Evolutionary conservation across 2,329 filamentous ascomycete species (phyloP).

Genomic region (Graphilbum fragrans): DNA sequence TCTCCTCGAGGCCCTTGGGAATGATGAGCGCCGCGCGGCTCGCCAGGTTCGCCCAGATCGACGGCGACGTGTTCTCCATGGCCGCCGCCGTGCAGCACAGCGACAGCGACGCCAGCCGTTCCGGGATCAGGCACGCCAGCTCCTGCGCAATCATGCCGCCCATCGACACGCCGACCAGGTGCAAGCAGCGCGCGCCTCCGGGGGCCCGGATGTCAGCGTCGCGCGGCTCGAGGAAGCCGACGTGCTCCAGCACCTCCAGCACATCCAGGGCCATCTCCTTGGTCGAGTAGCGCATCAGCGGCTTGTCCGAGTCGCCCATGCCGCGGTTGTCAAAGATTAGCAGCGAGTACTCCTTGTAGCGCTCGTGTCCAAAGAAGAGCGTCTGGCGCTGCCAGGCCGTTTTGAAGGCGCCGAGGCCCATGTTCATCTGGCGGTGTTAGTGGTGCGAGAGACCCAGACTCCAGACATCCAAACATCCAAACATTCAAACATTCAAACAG

Average conservation of each 20-base stretch:
- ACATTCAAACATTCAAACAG: not conserved
- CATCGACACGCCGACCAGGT: slow-evolving; percentile 71
- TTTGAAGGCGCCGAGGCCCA: slow-evolving; percentile 61
- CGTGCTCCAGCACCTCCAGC: slow-evolving; percentile 54
- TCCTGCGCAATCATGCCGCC: slow-evolving; percentile 92
- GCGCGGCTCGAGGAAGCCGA: slow-evolving; percentile 37
- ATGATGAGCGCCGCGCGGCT: slow-evolving; percentile 45
- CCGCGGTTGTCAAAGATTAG: slow-evolving; percentile 77
- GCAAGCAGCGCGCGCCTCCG: slow-evolving; percentile 25
- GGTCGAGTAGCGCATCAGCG: slow-evolving; percentile 65
- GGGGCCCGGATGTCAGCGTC: not conserved
- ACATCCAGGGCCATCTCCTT: slow-evolving; percentile 73
- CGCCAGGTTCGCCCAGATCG: slow-evolving; percentile 48
- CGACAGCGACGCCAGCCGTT: slow-evolving; percentile 40
- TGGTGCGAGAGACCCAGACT: not conserved
- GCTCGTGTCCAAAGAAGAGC: slow-evolving; percentile 65
- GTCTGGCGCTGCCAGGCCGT: slow-evolving; percentile 75
- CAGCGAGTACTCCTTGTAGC: slow-evolving; percentile 54
- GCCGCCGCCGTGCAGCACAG: slow-evolving; percentile 50
- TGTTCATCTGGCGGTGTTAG: slow-evolving; percentile 50
- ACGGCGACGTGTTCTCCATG: slow-evolving; percentile 49
- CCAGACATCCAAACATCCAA: not conserved
- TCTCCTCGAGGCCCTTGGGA: slow-evolving; percentile 57
- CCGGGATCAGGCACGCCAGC: slow-evolving; percentile 43
- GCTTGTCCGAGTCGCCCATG: slow-evolving; percentile 70